Conservation (phyloP, 371 early-diverging fungal genomes). For the Rhizopus arrhizus region DNA sequence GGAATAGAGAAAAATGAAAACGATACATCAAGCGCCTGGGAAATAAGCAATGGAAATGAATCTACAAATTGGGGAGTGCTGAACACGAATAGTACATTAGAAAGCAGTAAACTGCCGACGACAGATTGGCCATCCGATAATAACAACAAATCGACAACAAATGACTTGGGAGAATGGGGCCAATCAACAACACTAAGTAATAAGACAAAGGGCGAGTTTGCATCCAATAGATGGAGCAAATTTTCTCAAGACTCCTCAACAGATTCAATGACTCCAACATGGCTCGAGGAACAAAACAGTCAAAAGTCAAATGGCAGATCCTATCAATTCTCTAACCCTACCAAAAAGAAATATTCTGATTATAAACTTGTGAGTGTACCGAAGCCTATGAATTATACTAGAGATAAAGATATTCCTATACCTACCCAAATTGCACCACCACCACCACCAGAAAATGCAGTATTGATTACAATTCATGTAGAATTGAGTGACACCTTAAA, state of each 20-base stretch:
- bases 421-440: not conserved
- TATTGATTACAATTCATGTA: constrained; percentile 7
- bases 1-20: not conserved
- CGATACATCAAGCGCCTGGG: no score
- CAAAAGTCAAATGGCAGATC: not conserved
- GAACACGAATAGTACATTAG: not conserved
- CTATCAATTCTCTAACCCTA: constrained; percentile 17
- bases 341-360: constrained; percentile 19
- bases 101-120: no score
- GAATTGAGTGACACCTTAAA: constrained; percentile 18
- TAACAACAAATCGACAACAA: not conserved
- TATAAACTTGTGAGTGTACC: not conserved
- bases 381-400: not conserved
- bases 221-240: not conserved
- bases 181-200: not conserved
- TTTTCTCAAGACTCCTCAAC: not conserved
- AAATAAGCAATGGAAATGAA: not conserved
- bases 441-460: not conserved
- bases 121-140: no score
- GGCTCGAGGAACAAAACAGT: not conserved
- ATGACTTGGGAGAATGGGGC: not conserved
- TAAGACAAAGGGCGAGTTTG: not conserved
- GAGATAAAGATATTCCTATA: not conserved
- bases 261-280: not conserved
- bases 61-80: not conserved